phyloP scores from a whole-genome alignment of 2,329 filamentous ascomycete species.

The Xylaria polymorpha region DNA sequence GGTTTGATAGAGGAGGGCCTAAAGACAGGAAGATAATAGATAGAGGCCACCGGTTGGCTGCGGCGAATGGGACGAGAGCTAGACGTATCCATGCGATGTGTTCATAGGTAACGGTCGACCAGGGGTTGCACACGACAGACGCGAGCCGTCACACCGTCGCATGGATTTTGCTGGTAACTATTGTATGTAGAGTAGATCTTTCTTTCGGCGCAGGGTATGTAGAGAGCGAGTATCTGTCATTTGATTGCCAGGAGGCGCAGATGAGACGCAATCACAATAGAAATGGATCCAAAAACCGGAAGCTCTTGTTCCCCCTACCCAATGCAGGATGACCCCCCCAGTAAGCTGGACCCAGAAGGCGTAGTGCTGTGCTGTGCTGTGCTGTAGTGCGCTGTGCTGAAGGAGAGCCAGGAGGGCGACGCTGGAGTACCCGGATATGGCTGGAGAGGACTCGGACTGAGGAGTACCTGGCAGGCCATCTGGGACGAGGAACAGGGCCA shows the following conservation, averaged over 20 bases:
- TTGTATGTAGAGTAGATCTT: conserved; percentile 43
- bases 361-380: conserved; percentile 23
- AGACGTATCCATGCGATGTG: conserved; percentile 18
- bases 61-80: conserved; percentile 29
- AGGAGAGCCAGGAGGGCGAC: conserved; percentile 32
- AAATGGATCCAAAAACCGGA: conserved; percentile 43
- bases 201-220: conserved; percentile 32
- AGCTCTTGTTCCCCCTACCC: conserved; percentile 43
- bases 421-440: too few species aligned
- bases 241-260: conserved; percentile 31
- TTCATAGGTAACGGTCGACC: conserved; percentile 25
- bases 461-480: background rate
- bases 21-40: conserved; percentile 25
- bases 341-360: conserved; percentile 35
- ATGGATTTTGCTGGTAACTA: conserved; percentile 24
- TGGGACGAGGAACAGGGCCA: conserved; percentile 24
- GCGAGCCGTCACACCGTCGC: conserved; percentile 29
- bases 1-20: conserved; percentile 31
- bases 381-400: conserved; percentile 10
- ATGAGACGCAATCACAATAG: conserved; percentile 32
- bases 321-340: conserved; percentile 43
- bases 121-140: conserved; percentile 23
- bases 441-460: too few species aligned
- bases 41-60: conserved; percentile 23
- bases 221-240: conserved; percentile 27